phyloP scores from a whole-genome alignment of 768 basidiomycete species.

The Phlebiopsis gigantea region DNA sequence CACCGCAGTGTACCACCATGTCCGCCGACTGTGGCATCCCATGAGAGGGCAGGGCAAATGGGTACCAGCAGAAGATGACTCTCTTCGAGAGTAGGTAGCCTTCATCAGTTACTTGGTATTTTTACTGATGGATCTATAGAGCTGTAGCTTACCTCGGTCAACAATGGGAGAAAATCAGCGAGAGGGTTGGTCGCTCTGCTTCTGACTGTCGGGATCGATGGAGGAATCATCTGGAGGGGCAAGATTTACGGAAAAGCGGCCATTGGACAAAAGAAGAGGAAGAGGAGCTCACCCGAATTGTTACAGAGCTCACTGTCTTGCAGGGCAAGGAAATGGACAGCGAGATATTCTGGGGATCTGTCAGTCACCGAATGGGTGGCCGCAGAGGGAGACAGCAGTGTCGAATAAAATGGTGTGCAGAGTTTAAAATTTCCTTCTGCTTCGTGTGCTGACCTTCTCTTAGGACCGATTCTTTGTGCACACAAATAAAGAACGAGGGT shows the following conservation, averaged over 20 bases:
- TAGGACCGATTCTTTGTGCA: conserved; percentile 75
- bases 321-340: conserved; percentile 71
- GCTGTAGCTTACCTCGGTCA: conserved; percentile 67
- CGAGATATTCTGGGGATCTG: conserved; percentile 80
- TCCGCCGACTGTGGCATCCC: conserved; percentile 67
- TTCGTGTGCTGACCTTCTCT: background rate
- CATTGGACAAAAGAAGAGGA: conserved; percentile 80
- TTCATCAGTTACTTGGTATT: background rate
- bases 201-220: conserved; percentile 83
- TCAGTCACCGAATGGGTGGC: conserved; percentile 73
- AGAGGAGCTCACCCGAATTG: conserved; percentile 65
- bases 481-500: conserved; percentile 68
- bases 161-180: conserved; percentile 77
- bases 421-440: background rate
- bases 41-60: conserved; percentile 66
- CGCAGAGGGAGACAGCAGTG: conserved; percentile 78
- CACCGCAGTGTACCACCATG: conserved; percentile 79
- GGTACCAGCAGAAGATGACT: conserved; percentile 58
- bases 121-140: conserved; percentile 31
- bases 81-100: conserved; percentile 53
- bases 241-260: conserved; percentile 57
- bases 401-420: conserved; percentile 76
- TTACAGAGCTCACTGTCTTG: conserved; percentile 67
- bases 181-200: conserved; percentile 66
- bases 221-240: conserved; percentile 74